Conservation (phyloP, 1,284 basidiomycete genomes). For the Ganoderma lingzhi region DNA sequence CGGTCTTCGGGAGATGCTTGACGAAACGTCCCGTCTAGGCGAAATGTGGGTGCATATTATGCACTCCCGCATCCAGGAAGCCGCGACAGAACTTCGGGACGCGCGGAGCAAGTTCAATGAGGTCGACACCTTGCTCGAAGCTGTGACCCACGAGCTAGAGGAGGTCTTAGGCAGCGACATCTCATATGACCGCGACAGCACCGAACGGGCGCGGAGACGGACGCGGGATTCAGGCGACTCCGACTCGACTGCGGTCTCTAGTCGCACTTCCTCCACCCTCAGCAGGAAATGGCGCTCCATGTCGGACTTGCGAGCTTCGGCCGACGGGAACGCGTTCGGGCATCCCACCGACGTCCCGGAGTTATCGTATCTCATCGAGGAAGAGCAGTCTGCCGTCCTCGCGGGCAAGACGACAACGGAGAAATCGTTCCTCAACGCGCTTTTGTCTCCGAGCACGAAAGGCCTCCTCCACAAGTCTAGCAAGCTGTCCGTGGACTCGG, state of each 20-base stretch:
- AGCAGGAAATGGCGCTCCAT: conserved; percentile 37
- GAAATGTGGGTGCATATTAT: conserved; percentile 55
- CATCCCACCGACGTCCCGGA: conserved; percentile 13
- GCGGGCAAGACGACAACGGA: conserved; percentile 20
- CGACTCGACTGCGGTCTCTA: conserved; percentile 39
- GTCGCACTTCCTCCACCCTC: conserved; percentile 21
- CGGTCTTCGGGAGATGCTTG: conserved; percentile 53
- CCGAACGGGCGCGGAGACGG: conserved; percentile 39
- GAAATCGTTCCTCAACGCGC: conserved; percentile 27
- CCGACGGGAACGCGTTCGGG: conserved; percentile 11
- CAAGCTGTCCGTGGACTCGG: conserved; percentile 24
- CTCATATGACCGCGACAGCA: conserved; percentile 31
- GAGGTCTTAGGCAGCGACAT: conserved; percentile 38
- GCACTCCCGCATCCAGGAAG: conserved; percentile 59
- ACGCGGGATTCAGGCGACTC: conserved; percentile 43
- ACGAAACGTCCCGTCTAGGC: conserved; percentile 55
- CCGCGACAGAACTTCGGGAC: conserved; percentile 54
- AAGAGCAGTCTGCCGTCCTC: conserved; percentile 13
- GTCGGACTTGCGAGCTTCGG: conserved; percentile 31
- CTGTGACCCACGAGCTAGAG: conserved; percentile 52
- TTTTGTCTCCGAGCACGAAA: conserved; percentile 28
- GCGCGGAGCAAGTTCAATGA: conserved; percentile 50
- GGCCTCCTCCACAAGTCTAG: conserved; percentile 32
- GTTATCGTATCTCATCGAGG: conserved; percentile 23
- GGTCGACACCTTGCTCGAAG: conserved; percentile 42